Percentiles rank a stretch among this genome's conserved stretches.
These are phyloP conservation scores for Moesziomyces sp. DNA, from an alignment of 1,284 basidiomycete genomes.

Conservation along the genomic window DNA sequence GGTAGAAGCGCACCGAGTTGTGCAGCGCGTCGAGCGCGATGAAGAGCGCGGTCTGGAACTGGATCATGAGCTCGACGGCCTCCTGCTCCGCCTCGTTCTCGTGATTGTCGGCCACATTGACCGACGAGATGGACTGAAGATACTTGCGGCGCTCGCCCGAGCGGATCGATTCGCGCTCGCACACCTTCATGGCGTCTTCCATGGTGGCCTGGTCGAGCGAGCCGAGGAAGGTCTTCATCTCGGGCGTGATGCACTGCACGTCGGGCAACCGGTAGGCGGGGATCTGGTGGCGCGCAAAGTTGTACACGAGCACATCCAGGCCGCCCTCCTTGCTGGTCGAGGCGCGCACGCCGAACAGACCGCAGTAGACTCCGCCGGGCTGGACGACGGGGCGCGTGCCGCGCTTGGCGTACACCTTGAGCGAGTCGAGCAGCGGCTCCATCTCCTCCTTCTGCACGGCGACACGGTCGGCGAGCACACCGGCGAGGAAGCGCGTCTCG, in stretches of 20 bases:
- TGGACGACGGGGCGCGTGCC: constrained; percentile 71
- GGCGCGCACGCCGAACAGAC: constrained; percentile 71
- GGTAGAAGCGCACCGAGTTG: constrained; percentile 70
- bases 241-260: constrained; percentile 68
- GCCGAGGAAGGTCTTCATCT: constrained; percentile 69
- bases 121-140: constrained; percentile 45
- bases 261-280: constrained; percentile 72
- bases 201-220: constrained; percentile 69
- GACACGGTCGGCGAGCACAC: constrained; percentile 70
- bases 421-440: constrained; percentile 70
- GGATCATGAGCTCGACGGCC: constrained; percentile 69
- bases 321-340: constrained; percentile 62
- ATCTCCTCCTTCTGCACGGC: constrained; percentile 70
- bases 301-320: constrained; percentile 71
- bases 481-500: constrained; percentile 71
- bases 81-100: constrained; percentile 53
- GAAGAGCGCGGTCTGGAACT: constrained; percentile 71
- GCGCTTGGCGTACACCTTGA: constrained; percentile 71
- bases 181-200: constrained; percentile 68
- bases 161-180: constrained; percentile 68
- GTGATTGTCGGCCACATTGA: constrained; percentile 45
- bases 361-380: constrained; percentile 71
- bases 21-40: constrained; percentile 71
- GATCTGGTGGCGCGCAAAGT: constrained; percentile 72
- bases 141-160: constrained; percentile 62